Conservation (phyloP, 495 filamentous ascomycete species). For the Thozetella sp. region DNA sequence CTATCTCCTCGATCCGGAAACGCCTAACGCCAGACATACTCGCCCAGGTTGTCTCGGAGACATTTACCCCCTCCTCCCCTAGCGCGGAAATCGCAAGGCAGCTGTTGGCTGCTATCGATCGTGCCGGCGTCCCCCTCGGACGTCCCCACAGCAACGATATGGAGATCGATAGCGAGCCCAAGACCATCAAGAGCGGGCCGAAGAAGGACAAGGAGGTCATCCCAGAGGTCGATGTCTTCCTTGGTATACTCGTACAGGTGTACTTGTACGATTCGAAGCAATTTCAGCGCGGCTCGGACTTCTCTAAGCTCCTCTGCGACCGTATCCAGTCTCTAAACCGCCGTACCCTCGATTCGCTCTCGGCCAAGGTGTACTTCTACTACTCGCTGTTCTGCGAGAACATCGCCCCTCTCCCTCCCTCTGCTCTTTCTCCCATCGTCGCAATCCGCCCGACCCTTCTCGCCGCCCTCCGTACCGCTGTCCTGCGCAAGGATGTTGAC, state of each 20-base stretch:
- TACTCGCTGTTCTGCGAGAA: conserved; percentile 93
- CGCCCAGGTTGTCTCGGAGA: conserved; percentile 77
- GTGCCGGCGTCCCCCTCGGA: conserved; percentile 61
- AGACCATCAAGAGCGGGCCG: conserved; percentile 43
- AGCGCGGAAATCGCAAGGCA: conserved; percentile 67
- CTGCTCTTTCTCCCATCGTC: conserved; percentile 79
- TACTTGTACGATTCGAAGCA: conserved; percentile 83
- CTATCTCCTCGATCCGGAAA: conserved; percentile 94
- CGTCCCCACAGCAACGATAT: conserved; percentile 61
- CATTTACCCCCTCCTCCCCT: conserved; percentile 58
- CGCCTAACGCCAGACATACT: conserved; percentile 80
- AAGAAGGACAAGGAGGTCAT: conserved; percentile 77
- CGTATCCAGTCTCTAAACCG: conserved; percentile 88
- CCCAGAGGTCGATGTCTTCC: conserved; percentile 89
- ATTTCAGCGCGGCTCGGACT: conserved; percentile 75
- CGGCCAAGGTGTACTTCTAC: conserved; percentile 97
- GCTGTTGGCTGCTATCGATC: conserved; percentile 68
- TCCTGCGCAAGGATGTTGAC: conserved; percentile 93
- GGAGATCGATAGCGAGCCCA: conserved; percentile 73
- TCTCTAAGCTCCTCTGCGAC: conserved; percentile 80
- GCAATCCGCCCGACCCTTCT: conserved; percentile 85
- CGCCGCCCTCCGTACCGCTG: conserved; percentile 86
- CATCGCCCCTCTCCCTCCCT: conserved; percentile 81
- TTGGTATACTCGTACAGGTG: conserved; percentile 88
- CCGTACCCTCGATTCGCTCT: conserved; percentile 89